Conservation (phyloP, 2,329 filamentous ascomycete genomes). For the Pseudopithomyces chartarum region DNA sequence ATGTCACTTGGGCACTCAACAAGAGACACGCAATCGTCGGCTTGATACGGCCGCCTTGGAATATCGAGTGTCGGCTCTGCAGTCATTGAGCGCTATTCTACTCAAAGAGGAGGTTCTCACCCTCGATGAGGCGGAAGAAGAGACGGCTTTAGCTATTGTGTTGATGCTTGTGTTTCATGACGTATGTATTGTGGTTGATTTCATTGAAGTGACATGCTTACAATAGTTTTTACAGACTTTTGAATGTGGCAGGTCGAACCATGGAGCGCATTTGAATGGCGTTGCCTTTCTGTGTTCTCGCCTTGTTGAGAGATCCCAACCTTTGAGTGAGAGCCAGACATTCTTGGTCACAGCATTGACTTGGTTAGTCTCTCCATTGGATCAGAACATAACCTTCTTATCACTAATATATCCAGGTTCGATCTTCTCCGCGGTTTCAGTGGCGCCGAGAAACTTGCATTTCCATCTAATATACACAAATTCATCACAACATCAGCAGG, state of each 20-base stretch:
- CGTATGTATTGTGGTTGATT: not conserved
- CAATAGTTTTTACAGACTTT: conserved; percentile 7
- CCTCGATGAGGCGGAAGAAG: conserved; percentile 16
- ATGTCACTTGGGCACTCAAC: conserved; percentile 15
- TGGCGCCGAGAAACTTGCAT: conserved; percentile 21
- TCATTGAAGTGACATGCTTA: not conserved
- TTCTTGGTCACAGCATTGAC: conserved; percentile 19
- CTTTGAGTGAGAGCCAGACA: conserved; percentile 3
- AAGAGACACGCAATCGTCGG: not conserved
- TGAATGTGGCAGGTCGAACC: conserved; percentile 19
- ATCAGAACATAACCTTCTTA: not conserved
- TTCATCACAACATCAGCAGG: conserved; percentile 5
- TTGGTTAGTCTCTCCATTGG: conserved; percentile 5
- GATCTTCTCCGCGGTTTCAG: conserved; percentile 20
- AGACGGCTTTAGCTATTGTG: conserved; percentile 16
- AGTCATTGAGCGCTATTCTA: conserved; percentile 16
- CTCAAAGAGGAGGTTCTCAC: conserved; percentile 18
- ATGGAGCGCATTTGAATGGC: conserved; percentile 21
- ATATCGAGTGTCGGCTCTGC: conserved; percentile 17
- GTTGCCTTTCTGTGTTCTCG: conserved; percentile 16
- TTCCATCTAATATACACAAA: conserved; percentile 7
- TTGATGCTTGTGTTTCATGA: conserved; percentile 19
- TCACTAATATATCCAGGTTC: conserved; percentile 6
- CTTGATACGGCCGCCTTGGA: conserved; percentile 13
- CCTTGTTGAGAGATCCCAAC: conserved; percentile 2